Evolutionary conservation across 1,284 basidiomycete species (phyloP).

Genomic region (Leccinum fallax): DNA sequence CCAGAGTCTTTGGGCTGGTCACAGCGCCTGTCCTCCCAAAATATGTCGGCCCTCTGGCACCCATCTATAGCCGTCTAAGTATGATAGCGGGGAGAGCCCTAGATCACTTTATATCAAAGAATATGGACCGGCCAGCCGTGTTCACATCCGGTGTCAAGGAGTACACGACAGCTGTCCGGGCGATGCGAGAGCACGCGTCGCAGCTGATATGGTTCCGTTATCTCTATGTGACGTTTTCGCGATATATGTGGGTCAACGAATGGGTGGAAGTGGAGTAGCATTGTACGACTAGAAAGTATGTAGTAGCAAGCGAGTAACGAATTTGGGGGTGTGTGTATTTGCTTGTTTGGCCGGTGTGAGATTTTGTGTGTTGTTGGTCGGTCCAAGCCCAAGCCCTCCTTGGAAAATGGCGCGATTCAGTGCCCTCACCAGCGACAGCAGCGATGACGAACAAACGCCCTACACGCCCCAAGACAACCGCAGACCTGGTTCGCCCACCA

Average conservation of each 20-base stretch:
- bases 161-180: slow-evolving; percentile 61
- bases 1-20: slow-evolving; percentile 60
- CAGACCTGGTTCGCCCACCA: slow-evolving; percentile 17
- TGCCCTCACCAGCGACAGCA: slow-evolving; percentile 44
- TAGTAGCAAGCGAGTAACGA: too few relatives aligned
- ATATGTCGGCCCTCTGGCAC: slow-evolving; percentile 56
- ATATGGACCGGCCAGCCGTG: slow-evolving; percentile 12
- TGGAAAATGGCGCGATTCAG: slow-evolving; percentile 45
- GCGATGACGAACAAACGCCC: slow-evolving; percentile 40
- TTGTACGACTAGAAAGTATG: not conserved
- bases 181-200: slow-evolving; percentile 75
- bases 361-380: slow-evolving; percentile 27
- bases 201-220: slow-evolving; percentile 93
- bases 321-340: slow-evolving; percentile 20
- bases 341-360: slow-evolving; percentile 31
- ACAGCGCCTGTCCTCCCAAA: slow-evolving; percentile 62
- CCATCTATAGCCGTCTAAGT: slow-evolving; percentile 49
- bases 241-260: slow-evolving; percentile 93
- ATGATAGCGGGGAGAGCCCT: slow-evolving; percentile 30
- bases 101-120: slow-evolving; percentile 10
- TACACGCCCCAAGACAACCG: slow-evolving; percentile 23
- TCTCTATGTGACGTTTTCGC: slow-evolving; percentile 81
- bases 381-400: slow-evolving; percentile 1
- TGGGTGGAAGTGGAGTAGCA: slow-evolving; percentile 49
- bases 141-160: slow-evolving; percentile 58